phyloP scores from a whole-genome alignment of 805 yeast species.

The Saccharomyces mikatae region DNA sequence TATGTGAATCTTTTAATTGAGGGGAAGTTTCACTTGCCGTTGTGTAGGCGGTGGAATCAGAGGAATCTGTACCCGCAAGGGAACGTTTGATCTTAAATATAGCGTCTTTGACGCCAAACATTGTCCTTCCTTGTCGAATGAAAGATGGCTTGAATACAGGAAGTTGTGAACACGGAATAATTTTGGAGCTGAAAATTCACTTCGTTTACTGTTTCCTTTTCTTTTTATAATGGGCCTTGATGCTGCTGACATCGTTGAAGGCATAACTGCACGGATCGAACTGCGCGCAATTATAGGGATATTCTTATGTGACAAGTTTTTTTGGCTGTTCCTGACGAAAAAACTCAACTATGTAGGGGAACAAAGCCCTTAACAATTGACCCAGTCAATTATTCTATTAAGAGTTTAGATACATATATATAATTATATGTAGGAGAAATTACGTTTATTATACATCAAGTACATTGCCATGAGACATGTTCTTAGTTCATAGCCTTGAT shows the following conservation, averaged over 20 bases:
- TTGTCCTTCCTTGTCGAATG: not conserved
- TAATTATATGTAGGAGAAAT: not conserved
- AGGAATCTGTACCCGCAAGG: conserved; percentile 6
- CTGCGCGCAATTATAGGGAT: not conserved
- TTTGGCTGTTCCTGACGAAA: not conserved
- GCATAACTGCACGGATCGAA: not conserved
- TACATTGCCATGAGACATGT: conserved; percentile 1
- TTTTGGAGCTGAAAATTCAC: not conserved
- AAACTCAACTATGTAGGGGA: not conserved
- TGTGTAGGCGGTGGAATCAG: conserved; percentile 2
- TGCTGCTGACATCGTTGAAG: not conserved
- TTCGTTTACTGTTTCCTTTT: not conserved
- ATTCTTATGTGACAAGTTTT: not conserved
- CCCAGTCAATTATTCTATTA: not conserved
- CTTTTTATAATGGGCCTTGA: not conserved
- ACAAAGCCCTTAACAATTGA: not conserved
- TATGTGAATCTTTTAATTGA: not conserved
- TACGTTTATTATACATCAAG: not conserved
- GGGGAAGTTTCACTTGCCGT: conserved; percentile 2
- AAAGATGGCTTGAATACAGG: not conserved
- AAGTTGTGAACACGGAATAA: not conserved
- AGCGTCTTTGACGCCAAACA: conserved; percentile 16
- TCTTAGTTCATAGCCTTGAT: conserved; percentile 86
- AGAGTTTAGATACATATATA: not conserved
- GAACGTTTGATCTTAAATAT: conserved; percentile 10